Evolutionary conservation across 768 basidiomycete genomes (phyloP).

Genomic region (Amanita brunnescens): DNA sequence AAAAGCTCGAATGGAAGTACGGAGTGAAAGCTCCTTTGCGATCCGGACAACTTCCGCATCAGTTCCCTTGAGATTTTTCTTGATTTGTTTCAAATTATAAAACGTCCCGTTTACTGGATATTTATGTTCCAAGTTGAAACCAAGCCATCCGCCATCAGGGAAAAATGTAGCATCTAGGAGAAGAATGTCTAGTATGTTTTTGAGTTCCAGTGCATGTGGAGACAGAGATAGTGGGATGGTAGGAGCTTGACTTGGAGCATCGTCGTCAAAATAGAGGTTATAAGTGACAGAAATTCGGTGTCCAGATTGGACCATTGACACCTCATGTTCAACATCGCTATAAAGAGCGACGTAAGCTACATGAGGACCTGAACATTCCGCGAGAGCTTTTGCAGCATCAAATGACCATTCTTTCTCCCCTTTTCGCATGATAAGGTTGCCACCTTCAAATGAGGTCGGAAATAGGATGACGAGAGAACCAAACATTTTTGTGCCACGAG

Average conservation of each 20-base stretch:
- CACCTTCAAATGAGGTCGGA: conserved; percentile 38
- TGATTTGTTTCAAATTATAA: background rate
- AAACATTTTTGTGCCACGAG: conserved; percentile 32
- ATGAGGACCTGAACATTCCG: conserved; percentile 13
- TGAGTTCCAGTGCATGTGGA: conserved; percentile 9
- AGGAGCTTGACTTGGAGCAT: background rate
- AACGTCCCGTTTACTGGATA: conserved; percentile 19
- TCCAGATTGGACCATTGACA: conserved; percentile 22
- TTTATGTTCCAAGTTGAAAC: conserved; percentile 16
- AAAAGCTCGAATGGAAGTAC: background rate
- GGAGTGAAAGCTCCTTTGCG: background rate
- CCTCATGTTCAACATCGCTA: conserved; percentile 35
- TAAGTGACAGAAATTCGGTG: conserved; percentile 34
- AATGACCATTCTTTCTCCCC: conserved; percentile 23
- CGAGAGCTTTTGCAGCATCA: conserved; percentile 23
- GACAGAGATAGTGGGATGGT: background rate
- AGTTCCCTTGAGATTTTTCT: background rate
- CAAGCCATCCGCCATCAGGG: conserved; percentile 24
- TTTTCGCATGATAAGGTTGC: conserved; percentile 28
- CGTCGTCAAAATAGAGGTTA: conserved; percentile 23
- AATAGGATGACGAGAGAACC: conserved; percentile 43
- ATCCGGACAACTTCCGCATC: background rate
- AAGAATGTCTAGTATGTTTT: conserved; percentile 16
- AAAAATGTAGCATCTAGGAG: conserved; percentile 19
- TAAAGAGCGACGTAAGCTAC: conserved; percentile 26